phyloP scores from a whole-genome alignment of 805 yeast species.

The Lipomyces chichibuensis region DNA sequence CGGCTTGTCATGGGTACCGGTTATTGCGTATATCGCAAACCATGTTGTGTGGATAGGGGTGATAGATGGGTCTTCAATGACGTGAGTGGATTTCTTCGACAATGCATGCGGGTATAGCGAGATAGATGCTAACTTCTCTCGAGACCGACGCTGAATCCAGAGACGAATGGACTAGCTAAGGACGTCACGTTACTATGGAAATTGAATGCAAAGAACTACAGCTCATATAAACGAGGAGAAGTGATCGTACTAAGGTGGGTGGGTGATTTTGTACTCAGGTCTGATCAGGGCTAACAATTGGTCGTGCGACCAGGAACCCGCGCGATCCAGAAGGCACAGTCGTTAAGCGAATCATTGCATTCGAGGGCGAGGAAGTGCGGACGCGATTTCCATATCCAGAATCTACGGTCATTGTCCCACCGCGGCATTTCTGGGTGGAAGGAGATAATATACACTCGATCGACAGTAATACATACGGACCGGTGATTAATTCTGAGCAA shows the following conservation, averaged over 20 bases:
- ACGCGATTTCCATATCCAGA: conserved; percentile 72
- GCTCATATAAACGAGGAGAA: conserved; percentile 23
- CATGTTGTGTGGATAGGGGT: conserved; percentile 73
- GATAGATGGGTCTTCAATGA: conserved; percentile 82
- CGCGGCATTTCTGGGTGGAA: conserved; percentile 90
- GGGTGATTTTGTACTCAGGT: too few species aligned
- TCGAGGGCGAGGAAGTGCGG: conserved; percentile 67
- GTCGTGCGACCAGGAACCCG: conserved; percentile 49
- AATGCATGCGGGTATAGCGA: neutral
- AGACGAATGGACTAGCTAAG: conserved; percentile 25
- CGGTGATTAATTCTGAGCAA: conserved; percentile 49
- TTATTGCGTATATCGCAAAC: conserved; percentile 65
- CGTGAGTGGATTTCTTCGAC: conserved; percentile 18
- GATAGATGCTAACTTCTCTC: neutral
- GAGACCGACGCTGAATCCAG: conserved; percentile 34
- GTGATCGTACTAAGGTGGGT: conserved; percentile 26
- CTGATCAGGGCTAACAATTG: neutral
- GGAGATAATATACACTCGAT: conserved; percentile 82
- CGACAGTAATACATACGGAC: conserved; percentile 88
- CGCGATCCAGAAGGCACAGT: conserved; percentile 73
- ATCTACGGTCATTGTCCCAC: conserved; percentile 62
- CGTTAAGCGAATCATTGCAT: conserved; percentile 77
- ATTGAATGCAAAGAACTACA: conserved; percentile 12
- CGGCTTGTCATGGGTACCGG: conserved; percentile 77
- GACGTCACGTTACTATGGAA: conserved; percentile 31